Base-by-base conservation (phyloP, 495 filamentous ascomycete genomes). In the Penicillium fimorum region DNA sequence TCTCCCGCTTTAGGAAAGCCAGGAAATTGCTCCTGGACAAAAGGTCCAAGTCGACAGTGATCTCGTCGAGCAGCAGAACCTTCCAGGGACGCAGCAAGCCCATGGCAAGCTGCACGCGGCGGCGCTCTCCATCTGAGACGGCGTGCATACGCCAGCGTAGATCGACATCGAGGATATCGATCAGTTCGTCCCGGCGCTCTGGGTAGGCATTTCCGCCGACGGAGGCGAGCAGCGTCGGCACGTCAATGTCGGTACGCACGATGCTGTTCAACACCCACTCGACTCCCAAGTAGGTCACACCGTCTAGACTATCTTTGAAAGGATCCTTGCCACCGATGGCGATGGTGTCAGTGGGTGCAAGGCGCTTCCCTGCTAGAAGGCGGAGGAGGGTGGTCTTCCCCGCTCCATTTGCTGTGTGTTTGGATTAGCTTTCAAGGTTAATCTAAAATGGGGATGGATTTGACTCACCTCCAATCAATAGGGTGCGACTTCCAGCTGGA, bases 251-350 rank as follows among this genome's bases (percentile, higher is more conserved):
- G 15, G 88, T 94, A 30, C 95, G 86, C 35, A 97, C 95, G 63
- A 97, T 95, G 33, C 86, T 87, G 76, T 97, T 97, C n/a, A 97
- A 84, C 12, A 97, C 95, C 95, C 95, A 99, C 76, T 99, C 94
- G 0, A 95, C 82, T 1, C 94, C 94, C 6, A 99, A 87, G 70
- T 99, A 99, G 47, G 92, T 96, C 25, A 99, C 93, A 45, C 92
- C 94, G 71, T 95, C 88, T 0, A 96, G 80, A 11, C 84, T 83
- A 22, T 89, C 81, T 63, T 87, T 87, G 82, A 99, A 97, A 8
- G 94, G 94, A 75, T 97, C 95, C 29, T 89, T 82, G 50, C 88
- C 90, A 33, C 81, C 86, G 41, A 99, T 85, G 54, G 71, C 69
- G 63, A 99, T 84, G 22, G 84, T 86, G 59, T 79, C 73, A 29